These are phyloP conservation scores for Metschnikowia drakensbergensis DNA, from an alignment of 805 yeast species.

Conservation along the genomic window DNA sequence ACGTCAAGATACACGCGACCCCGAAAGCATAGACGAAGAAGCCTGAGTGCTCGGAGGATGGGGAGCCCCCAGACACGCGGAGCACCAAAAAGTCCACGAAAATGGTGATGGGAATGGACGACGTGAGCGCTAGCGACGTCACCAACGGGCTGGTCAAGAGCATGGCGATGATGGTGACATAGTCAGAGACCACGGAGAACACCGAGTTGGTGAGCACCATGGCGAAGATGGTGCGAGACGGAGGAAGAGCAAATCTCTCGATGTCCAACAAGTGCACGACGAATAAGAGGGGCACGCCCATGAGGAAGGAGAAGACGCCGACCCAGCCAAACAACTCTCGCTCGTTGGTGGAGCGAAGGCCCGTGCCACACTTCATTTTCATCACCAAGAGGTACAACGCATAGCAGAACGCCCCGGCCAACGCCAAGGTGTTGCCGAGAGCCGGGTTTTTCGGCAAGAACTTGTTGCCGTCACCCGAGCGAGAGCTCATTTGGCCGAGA, in stretches of 20 bases:
- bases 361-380: conserved; percentile 43
- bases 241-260: conserved; percentile 42
- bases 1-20: conserved; percentile 42
- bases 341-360: conserved; percentile 43
- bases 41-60: conserved; percentile 16
- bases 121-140: conserved; percentile 48
- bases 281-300: conserved; percentile 38
- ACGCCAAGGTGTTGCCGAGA: conserved; percentile 45
- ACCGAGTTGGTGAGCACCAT: conserved; percentile 41
- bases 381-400: conserved; percentile 43
- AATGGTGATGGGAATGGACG: conserved; percentile 51
- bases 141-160: conserved; percentile 52
- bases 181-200: conserved; percentile 48
- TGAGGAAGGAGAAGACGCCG: conserved; percentile 40
- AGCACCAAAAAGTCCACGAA: conserved; percentile 43
- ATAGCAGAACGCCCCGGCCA: conserved; percentile 45
- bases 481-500: conserved; percentile 13
- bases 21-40: conserved; percentile 42
- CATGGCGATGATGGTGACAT: conserved; percentile 47
- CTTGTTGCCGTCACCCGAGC: conserved; percentile 15
- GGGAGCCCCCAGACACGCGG: conserved; percentile 19
- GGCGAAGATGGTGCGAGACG: conserved; percentile 27
- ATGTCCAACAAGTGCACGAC: conserved; percentile 34
- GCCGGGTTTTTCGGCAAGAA: conserved; percentile 35
- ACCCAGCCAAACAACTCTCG: conserved; percentile 45